Percentiles rank a stretch among this genome's conserved stretches.
Conservation (phyloP, 305 asterid species). For the Solanum hybrid region DNA sequence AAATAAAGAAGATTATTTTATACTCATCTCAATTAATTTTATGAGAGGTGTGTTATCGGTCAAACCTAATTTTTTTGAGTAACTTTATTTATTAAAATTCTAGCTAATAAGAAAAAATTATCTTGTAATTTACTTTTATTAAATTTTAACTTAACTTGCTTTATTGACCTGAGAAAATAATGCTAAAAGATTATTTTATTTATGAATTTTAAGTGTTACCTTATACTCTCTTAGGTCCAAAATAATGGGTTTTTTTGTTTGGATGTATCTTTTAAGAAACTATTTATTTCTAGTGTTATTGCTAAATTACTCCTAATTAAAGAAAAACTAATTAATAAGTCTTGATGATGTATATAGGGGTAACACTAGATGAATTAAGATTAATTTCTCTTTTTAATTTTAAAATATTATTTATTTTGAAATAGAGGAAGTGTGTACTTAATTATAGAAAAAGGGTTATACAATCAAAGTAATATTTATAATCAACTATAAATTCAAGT, state of each 20-base stretch:
- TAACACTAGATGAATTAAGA: not conserved
- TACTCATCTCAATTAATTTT: not conserved
- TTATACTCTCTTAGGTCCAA: not conserved
- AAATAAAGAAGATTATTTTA: too few species aligned
- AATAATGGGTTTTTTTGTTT: not conserved
- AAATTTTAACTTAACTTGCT: not conserved
- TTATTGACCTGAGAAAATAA: not conserved
- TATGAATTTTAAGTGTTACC: not conserved
- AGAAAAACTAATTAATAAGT: not conserved
- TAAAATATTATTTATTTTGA: not conserved
- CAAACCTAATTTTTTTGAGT: not conserved
- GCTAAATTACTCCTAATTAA: not conserved
- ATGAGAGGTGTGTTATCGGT: not conserved
- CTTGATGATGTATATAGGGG: not conserved
- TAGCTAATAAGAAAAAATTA: not conserved
- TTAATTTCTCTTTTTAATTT: not conserved
- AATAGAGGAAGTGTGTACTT: accelerated
- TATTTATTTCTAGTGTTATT: not conserved
- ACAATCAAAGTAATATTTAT: not conserved
- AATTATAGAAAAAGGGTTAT: not conserved
- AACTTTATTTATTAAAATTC: not conserved
- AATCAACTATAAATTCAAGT: not conserved
- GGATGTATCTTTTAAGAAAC: accelerated
- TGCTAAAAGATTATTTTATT: not conserved
- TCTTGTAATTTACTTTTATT: not conserved